Evolutionary conservation across 441 rosid genomes (phyloP).

Genomic region (Arabidopsis lyrata): DNA sequence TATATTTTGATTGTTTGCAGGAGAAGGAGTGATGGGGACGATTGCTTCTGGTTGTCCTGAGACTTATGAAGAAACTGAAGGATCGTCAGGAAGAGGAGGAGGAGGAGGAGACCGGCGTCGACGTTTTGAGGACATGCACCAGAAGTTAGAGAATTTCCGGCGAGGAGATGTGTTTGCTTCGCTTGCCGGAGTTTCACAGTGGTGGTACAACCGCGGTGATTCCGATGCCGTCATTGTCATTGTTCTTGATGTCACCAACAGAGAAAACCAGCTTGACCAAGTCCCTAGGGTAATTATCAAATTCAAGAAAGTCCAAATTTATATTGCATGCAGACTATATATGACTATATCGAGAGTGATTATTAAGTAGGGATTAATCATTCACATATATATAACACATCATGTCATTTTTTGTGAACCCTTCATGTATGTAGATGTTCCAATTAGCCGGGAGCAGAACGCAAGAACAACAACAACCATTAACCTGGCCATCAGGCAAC

Average conservation of each 20-base stretch:
- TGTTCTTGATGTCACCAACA: constrained; percentile 58
- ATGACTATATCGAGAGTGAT: neutral
- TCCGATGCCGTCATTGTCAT: constrained; percentile 53
- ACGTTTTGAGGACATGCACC: constrained; percentile 50
- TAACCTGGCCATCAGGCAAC: constrained; percentile 44
- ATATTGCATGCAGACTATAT: constrained; percentile 16
- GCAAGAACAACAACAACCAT: constrained; percentile 36
- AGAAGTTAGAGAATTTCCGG: constrained; percentile 60
- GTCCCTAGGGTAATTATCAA: constrained; percentile 56
- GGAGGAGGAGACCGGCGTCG: constrained; percentile 22
- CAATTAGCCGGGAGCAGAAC: constrained; percentile 55
- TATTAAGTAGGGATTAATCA: neutral
- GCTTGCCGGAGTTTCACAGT: constrained; percentile 68
- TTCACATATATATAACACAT: neutral
- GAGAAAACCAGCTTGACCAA: constrained; percentile 70
- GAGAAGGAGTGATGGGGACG: constrained; percentile 56
- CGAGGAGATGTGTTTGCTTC: constrained; percentile 66
- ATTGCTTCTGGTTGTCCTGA: constrained; percentile 72
- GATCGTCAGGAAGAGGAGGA: constrained; percentile 20
- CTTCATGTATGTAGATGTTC: constrained; percentile 50
- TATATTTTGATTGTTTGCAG: constrained; percentile 42
- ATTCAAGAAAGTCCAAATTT: neutral
- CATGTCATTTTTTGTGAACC: neutral
- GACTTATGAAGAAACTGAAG: constrained; percentile 58
- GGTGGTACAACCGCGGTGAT: constrained; percentile 73